Evolutionary conservation across 106 monocot genomes (phyloP).

Genomic region (Allium sativum): DNA sequence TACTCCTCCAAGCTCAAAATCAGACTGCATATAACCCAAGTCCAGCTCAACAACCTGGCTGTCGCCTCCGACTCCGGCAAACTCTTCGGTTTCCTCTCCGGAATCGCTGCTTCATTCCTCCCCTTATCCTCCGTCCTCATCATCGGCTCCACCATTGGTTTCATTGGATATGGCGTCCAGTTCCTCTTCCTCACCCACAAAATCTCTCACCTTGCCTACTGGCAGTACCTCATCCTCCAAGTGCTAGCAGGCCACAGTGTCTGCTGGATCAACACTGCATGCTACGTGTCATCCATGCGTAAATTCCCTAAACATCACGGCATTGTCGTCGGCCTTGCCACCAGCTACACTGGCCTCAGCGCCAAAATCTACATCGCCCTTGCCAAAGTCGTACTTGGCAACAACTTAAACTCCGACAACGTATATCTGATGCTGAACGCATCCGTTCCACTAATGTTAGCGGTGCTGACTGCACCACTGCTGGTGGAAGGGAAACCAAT

Average conservation of each 20-base stretch:
- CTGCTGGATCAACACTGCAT: conserved; percentile 8
- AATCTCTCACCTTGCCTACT: conserved; percentile 5
- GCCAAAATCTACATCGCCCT: conserved; percentile 13
- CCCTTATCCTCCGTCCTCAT: conserved; percentile 6
- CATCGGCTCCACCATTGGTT: conserved; percentile 8
- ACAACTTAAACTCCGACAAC: neutral
- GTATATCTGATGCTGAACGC: conserved; percentile 7
- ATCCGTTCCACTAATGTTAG: neutral
- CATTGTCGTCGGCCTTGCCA: conserved; percentile 4
- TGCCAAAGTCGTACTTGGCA: neutral
- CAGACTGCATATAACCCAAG: conserved; percentile 15
- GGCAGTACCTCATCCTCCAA: conserved; percentile 10
- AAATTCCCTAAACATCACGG: conserved; percentile 3
- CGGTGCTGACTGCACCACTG: conserved; percentile 3
- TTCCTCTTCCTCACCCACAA: conserved; percentile 8
- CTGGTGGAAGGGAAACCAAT: neutral
- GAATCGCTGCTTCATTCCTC: neutral
- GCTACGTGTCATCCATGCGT: conserved; percentile 13
- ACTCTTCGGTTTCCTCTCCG: conserved; percentile 3
- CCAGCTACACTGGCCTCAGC: conserved; percentile 9
- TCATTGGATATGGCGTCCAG: conserved; percentile 9
- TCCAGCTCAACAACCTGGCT: conserved; percentile 19
- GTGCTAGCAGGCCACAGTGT: conserved; percentile 9
- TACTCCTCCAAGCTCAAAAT: conserved; percentile 33
- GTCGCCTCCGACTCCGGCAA: conserved; percentile 17